Percentiles rank a stretch among this genome's conserved stretches.
Conservation (phyloP, 2,329 filamentous ascomycete species). For the Akanthomyces uredinophilus region DNA sequence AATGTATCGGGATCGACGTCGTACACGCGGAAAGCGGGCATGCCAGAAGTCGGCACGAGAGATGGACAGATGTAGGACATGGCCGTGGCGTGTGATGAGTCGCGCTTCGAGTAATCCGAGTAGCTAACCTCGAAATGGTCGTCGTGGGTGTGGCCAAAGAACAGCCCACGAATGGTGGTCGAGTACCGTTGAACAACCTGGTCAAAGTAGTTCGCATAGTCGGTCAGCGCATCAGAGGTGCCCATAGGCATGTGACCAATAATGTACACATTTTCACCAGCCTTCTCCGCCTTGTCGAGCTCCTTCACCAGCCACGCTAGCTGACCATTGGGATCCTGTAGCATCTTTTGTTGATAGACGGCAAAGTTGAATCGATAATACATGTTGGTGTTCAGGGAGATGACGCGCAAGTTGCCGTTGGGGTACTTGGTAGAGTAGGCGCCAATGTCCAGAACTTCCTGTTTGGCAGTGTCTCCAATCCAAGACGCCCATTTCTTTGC, state of each 20-base stretch:
- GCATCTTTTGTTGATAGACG: slow-evolving; percentile 46
- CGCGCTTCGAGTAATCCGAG: slow-evolving; percentile 39
- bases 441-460: slow-evolving; percentile 37
- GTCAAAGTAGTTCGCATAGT: slow-evolving; percentile 49
- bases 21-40: slow-evolving; percentile 55
- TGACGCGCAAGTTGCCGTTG: slow-evolving; percentile 46
- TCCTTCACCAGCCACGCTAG: slow-evolving; percentile 50
- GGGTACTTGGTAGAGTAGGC: slow-evolving; percentile 45
- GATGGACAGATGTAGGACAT: slow-evolving; percentile 52
- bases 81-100: slow-evolving; percentile 39
- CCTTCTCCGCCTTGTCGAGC: slow-evolving; percentile 47
- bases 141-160: slow-evolving; percentile 53
- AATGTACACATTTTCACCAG: slow-evolving; percentile 51
- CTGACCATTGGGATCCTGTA: slow-evolving; percentile 46
- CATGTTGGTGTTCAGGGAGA: slow-evolving; percentile 57
- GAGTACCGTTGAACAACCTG: slow-evolving; percentile 50
- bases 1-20: slow-evolving; percentile 55
- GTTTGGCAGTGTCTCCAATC: slow-evolving; percentile 33
- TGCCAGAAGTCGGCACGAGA: slow-evolving; percentile 49
- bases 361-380: slow-evolving; percentile 55
- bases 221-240: slow-evolving; percentile 44
- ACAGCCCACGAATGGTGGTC: slow-evolving; percentile 49
- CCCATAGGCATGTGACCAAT: slow-evolving; percentile 54
- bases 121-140: slow-evolving; percentile 55
- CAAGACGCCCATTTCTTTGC: slow-evolving; percentile 42